These are phyloP conservation scores for Paecilomyces niveus DNA, from an alignment of 2,329 filamentous ascomycete species.

Conservation along the genomic window DNA sequence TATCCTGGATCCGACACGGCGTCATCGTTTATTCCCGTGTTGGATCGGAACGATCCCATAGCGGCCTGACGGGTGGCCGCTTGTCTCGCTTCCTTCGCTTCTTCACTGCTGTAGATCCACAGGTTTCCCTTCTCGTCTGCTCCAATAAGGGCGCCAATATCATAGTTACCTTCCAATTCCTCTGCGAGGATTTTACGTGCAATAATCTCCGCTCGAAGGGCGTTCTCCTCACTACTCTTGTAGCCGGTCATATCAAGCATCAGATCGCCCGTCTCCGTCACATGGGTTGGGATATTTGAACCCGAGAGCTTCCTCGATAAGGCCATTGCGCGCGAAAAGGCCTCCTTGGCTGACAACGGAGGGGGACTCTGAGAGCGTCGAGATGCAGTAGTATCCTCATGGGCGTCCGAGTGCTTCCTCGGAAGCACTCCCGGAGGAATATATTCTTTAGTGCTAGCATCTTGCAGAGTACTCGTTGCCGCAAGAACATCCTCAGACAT, in stretches of 20 bases:
- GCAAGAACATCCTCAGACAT: neutral
- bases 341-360: constrained; percentile 63
- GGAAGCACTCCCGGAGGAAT: constrained; percentile 1
- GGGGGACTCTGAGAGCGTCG: constrained; percentile 68
- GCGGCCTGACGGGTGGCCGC: constrained; percentile 63
- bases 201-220: constrained; percentile 83
- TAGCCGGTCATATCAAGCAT: constrained; percentile 99
- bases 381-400: constrained; percentile 10
- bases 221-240: constrained; percentile 89
- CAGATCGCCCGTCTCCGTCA: constrained; percentile 88
- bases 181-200: constrained; percentile 88
- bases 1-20: constrained; percentile 89
- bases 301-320: constrained; percentile 81
- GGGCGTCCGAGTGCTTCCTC: constrained; percentile 1
- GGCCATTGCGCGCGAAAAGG: constrained; percentile 72
- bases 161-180: constrained; percentile 89
- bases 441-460: neutral
- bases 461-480: neutral
- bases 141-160: constrained; percentile 90
- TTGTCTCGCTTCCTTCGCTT: constrained; percentile 89
- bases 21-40: constrained; percentile 58
- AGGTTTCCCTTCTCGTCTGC: constrained; percentile 93
- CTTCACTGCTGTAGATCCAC: constrained; percentile 99
- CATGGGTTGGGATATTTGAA: constrained; percentile 84
- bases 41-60: constrained; percentile 45